Evolutionary conservation across 2,329 filamentous ascomycete species (phyloP).

Genomic region (Nigrograna mackinnonii): DNA sequence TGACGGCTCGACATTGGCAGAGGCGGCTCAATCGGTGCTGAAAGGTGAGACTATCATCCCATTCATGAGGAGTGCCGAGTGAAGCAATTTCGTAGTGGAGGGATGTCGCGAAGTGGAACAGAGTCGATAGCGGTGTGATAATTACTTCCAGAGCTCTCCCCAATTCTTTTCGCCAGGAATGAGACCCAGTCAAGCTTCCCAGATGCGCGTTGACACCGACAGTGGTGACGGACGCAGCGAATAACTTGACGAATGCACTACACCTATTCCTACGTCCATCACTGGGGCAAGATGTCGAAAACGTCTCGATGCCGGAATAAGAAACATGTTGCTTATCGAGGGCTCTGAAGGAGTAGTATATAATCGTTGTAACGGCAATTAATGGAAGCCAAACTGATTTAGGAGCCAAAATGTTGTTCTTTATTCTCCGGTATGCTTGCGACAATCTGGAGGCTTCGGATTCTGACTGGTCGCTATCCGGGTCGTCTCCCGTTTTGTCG

Average conservation of each 20-base stretch:
- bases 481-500: no score
- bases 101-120: not conserved
- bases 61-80: not conserved
- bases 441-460: no score
- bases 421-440: no score
- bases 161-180: slow-evolving; percentile 4
- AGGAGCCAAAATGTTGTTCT: no score
- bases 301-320: not conserved
- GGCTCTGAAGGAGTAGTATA: not conserved
- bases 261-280: slow-evolving; percentile 5
- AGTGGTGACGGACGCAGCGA: slow-evolving; percentile 6
- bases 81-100: slow-evolving; percentile 3
- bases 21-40: slow-evolving; percentile 2
- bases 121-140: slow-evolving; percentile 1
- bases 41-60: not conserved
- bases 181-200: slow-evolving; percentile 4
- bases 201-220: slow-evolving; percentile 5
- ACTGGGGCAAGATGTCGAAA: not conserved
- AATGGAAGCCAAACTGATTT: no score
- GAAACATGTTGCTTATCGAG: not conserved
- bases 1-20: not conserved
- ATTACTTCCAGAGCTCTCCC: slow-evolving; percentile 1
- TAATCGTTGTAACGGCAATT: not conserved
- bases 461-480: no score
- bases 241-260: slow-evolving; percentile 6